phyloP scores from a whole-genome alignment of 1,284 basidiomycete genomes.

The Cutaneotrichosporon daszewskae region DNA sequence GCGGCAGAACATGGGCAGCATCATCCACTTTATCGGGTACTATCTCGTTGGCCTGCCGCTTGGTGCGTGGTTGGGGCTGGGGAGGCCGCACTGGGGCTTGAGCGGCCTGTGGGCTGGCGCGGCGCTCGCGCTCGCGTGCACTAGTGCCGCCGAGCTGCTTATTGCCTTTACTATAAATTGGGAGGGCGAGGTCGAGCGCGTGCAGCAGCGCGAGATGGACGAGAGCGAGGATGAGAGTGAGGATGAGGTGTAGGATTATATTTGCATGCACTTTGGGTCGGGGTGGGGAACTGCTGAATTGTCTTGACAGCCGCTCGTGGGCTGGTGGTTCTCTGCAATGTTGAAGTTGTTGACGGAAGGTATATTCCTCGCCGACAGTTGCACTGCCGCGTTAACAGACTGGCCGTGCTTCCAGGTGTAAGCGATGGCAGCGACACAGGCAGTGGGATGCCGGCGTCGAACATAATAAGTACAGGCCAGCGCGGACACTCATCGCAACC shows the following conservation, averaged over 20 bases:
- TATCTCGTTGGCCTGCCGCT: constrained; percentile 27
- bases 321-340: too few species aligned
- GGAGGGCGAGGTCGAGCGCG: constrained; percentile 23
- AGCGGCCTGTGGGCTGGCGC: constrained; percentile 29
- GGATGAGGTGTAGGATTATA: constrained; percentile 1
- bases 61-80: constrained; percentile 23
- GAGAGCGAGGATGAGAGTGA: constrained; percentile 6
- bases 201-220: constrained; percentile 15
- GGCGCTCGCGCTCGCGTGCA: constrained; percentile 19
- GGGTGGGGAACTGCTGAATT: too few species aligned
- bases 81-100: constrained; percentile 18
- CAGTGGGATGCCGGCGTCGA: too few species aligned
- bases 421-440: too few species aligned
- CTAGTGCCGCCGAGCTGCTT: constrained; percentile 16
- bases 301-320: too few species aligned
- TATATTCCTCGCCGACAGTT: too few species aligned
- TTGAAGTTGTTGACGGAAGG: too few species aligned
- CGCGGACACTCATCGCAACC: too few species aligned
- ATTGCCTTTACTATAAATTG: constrained; percentile 21
- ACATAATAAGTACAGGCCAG: too few species aligned
- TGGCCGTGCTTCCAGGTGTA: too few species aligned
- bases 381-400: too few species aligned
- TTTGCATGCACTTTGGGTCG: too few species aligned
- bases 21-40: constrained; percentile 23
- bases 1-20: constrained; percentile 22